Evolutionary conservation across 202 grass and related monocot genomes (phyloP).

Genomic region (Hordeum pubiflorum): DNA sequence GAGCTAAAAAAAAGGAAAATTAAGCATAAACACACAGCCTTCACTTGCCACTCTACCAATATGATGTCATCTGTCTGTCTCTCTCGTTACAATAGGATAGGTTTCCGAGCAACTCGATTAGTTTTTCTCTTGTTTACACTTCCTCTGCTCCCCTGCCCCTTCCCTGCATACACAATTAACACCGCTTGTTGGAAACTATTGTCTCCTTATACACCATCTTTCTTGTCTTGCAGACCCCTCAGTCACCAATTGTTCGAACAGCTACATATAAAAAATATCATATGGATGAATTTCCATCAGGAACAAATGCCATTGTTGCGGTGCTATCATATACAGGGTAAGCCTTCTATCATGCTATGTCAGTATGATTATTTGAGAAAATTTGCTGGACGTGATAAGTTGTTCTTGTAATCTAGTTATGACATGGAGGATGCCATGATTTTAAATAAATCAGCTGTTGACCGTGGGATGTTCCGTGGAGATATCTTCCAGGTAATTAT

Average conservation of each 20-base stretch:
- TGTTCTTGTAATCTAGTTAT: conserved; percentile 52
- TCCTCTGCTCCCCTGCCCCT: neutral
- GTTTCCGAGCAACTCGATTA: conserved; percentile 13
- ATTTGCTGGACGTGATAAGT: neutral
- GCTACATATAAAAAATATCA: conserved; percentile 74
- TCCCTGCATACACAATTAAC: neutral
- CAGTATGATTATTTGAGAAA: neutral
- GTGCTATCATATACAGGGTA: conserved; percentile 90
- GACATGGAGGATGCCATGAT: conserved; percentile 99
- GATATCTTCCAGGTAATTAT: conserved; percentile 83
- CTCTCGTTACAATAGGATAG: neutral
- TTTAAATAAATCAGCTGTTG: conserved; percentile 95
- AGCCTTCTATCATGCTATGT: conserved; percentile 4
- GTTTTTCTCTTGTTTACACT: neutral
- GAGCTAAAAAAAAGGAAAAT: neutral
- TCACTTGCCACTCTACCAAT: neutral
- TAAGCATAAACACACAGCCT: neutral
- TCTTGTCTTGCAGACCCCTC: conserved; percentile 64
- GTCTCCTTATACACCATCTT: conserved; percentile 11
- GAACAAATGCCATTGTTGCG: conserved; percentile 92
- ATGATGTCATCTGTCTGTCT: neutral
- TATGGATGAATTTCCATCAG: conserved; percentile 85
- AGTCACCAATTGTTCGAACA: conserved; percentile 81
- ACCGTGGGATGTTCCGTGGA: conserved; percentile 83
- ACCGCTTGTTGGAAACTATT: neutral